These are phyloP conservation scores for Lachancea waltii DNA, from an alignment of 805 yeast genomes.

Conservation along the genomic window DNA sequence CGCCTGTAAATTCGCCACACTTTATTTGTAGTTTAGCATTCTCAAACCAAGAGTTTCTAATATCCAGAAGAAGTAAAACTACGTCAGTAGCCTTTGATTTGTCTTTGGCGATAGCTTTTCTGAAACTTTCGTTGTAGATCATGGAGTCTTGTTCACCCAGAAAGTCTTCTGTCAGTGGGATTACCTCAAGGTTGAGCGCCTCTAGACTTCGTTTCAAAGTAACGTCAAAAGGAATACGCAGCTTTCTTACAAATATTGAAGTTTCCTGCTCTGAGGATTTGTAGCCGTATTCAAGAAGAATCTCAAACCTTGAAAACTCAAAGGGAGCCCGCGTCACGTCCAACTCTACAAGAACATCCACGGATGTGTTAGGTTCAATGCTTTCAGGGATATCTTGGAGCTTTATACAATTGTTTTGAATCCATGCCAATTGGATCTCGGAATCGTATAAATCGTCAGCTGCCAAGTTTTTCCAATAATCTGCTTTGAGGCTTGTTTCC, in stretches of 20 bases:
- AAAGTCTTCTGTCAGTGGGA: slow-evolving; percentile 44
- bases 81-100: slow-evolving; percentile 41
- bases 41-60: slow-evolving; percentile 76
- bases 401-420: slow-evolving; percentile 19
- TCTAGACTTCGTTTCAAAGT: slow-evolving; percentile 50
- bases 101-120: slow-evolving; percentile 11
- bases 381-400: slow-evolving; percentile 15
- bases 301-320: slow-evolving; percentile 19
- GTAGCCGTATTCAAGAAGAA: slow-evolving; percentile 28
- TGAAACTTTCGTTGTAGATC: slow-evolving; percentile 16
- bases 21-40: slow-evolving; percentile 36
- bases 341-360: slow-evolving; percentile 20
- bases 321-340: slow-evolving; percentile 21
- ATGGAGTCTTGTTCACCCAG: slow-evolving; percentile 17
- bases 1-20: slow-evolving; percentile 28
- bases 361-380: slow-evolving; percentile 22
- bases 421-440: slow-evolving; percentile 24
- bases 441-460: slow-evolving; percentile 26
- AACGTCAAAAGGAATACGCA: slow-evolving; percentile 25
- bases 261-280: slow-evolving; percentile 10
- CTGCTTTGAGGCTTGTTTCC: slow-evolving; percentile 21
- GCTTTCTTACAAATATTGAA: slow-evolving; percentile 20
- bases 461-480: slow-evolving; percentile 26
- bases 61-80: slow-evolving; percentile 62
- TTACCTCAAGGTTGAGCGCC: slow-evolving; percentile 66